Base-by-base conservation (phyloP, 306 rosid species). In the Fragaria nilgerrensis region DNA sequence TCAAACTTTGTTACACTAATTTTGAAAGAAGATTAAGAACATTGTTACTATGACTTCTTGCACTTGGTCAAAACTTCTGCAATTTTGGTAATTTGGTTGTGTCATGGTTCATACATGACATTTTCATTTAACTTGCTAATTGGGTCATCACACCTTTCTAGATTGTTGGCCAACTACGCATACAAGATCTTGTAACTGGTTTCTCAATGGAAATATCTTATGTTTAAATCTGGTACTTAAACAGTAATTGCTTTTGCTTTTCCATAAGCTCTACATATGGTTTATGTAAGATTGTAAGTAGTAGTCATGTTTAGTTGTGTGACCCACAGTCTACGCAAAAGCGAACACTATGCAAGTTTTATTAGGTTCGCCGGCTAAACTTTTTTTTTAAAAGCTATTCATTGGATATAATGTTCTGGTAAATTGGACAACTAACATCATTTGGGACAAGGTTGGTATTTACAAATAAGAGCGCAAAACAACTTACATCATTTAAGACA, bases 1-100 rank as follows among this genome's bases (percentile, higher is more conserved):
- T 66, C 48, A 66, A 66, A 37, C 22, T 66, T 66, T 37, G 48
- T 19, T 37, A 19, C 27, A 3, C 70, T 39, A 19, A 10, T 19
- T 43, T 68, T 68, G 72, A 68, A 44, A 68, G 72, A 47, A 43
- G 23, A 68, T 68, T 13, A 43, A 68, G 53, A 23, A 41, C 25
- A 68, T 43, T 68, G 53, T 43, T 41, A 3, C 19, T 67, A 37
- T 39, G 71, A 39, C 49, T 9, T 64, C 45, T 32, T 32, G 69
- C 20, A 34, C 9, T 5, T 12, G 44, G 23, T 64, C 69, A 34
- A 17, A 64, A 64, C 69, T 39, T 67, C 49, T 9, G 71, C 50
- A 39, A 4, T 39, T 37, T 66, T 37, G 71, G 71, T 39, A 37
- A 66, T 39, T 66, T 66, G 70, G 27, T 19, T 36, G 45, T 34